Conservation (phyloP, 73 alveolate genomes). For the Paramecium caudatum region DNA sequence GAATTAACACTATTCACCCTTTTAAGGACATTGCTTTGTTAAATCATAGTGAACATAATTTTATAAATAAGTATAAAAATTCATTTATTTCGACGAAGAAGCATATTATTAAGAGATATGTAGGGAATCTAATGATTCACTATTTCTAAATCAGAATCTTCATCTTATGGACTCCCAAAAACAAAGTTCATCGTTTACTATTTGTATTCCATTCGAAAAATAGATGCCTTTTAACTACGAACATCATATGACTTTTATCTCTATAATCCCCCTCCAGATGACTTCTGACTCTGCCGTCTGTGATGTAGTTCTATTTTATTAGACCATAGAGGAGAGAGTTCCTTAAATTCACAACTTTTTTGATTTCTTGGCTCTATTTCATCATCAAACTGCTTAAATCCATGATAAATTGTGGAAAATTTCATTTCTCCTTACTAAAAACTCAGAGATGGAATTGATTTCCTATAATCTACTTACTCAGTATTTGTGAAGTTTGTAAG, state of each 20-base stretch:
- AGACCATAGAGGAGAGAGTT: conserved; percentile 30
- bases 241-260: conserved; percentile 2
- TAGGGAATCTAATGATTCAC: neutral
- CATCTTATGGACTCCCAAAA: too few relatives aligned
- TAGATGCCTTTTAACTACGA: neutral
- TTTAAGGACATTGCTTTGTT: too few relatives aligned
- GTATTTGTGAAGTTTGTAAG: neutral
- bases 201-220: neutral
- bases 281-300: neutral
- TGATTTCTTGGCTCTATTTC: neutral
- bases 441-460: conserved; percentile 28
- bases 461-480: neutral
- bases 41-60: too few relatives aligned
- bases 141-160: too few relatives aligned
- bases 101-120: neutral
- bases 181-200: neutral
- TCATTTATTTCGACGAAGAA: neutral
- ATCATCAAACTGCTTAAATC: conserved; percentile 9
- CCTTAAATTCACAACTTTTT: neutral
- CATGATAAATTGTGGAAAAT: neutral
- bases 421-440: neutral
- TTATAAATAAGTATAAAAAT: neutral
- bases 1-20: too few relatives aligned
- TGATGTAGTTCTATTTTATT: neutral
- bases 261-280: neutral